Evolutionary conservation across 495 filamentous ascomycete species (phyloP).

Genomic region (Neurospora intermedia): DNA sequence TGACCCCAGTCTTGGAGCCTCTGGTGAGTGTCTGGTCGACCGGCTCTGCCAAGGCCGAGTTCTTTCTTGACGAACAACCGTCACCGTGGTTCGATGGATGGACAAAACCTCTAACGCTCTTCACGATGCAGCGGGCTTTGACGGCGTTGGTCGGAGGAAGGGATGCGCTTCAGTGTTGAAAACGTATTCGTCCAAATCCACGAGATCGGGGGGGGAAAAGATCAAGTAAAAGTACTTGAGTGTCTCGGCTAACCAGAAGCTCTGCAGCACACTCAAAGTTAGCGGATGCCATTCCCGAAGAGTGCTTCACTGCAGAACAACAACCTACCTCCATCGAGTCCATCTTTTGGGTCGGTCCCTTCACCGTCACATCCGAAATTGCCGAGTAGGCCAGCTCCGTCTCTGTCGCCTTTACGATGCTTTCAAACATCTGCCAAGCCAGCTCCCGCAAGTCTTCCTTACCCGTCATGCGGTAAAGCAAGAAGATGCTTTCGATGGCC

Average conservation of each 20-base stretch:
- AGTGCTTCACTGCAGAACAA: background rate
- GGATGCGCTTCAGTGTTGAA: conserved; percentile 83
- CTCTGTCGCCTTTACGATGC: conserved; percentile 31
- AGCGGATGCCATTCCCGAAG: no score
- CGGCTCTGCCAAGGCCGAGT: no score
- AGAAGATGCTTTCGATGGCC: conserved; percentile 53
- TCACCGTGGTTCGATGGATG: no score
- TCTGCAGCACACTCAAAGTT: background rate
- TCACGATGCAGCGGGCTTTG: no score
- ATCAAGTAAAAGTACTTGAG: conserved; percentile 60
- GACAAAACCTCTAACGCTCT: no score
- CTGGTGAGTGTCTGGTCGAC: no score
- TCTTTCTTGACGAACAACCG: no score
- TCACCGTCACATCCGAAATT: conserved; percentile 29
- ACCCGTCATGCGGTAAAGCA: conserved; percentile 56
- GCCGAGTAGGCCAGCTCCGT: conserved; percentile 39
- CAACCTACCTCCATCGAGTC: conserved; percentile 35
- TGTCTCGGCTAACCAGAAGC: conserved; percentile 39
- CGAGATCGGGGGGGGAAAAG: conserved; percentile 59
- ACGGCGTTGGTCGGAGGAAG: conserved; percentile 28
- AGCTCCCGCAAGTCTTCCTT: conserved; percentile 38
- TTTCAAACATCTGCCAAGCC: conserved; percentile 49
- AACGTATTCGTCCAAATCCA: conserved; percentile 63
- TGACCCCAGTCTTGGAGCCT: no score
- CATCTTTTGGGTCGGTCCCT: conserved; percentile 13